Base-by-base conservation (phyloP, 768 basidiomycete genomes). In the Russula olivacea region DNA sequence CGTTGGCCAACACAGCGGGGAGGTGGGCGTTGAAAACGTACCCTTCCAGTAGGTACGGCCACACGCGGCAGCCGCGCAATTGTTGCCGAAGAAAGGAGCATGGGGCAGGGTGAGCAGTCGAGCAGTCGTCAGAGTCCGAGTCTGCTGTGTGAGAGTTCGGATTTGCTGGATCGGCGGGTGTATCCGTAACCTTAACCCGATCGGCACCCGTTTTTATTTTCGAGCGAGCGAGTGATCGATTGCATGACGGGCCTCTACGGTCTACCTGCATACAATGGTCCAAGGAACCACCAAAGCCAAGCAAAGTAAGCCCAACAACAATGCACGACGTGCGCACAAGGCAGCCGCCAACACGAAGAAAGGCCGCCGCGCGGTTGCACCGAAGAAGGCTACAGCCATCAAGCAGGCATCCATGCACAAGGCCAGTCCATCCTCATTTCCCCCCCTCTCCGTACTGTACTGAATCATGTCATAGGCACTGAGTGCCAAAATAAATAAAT, bases 261-360 rank as follows among this genome's bases (percentile, higher is more conserved):
- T 10, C n/a, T 1, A 23, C 8, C 25, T 32, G 34, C 43, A 30
- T 30, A 23, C 30, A 8, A 91, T 94, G 92, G 89, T 84, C 11
- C 93, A 95, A 79, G 92, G 92, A 60, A 85, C 84, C 67, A 84
- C 85, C n/a, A 94, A 93, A 74, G 87, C 87, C n/a, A 77, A 90
- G 9, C 78, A 83, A 65, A 72, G 72, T 17, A 89, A 87, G 72
- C 40, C 63, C 14, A 73, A 83, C 3, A 73, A 83, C 8, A 81
- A 79, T 23, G 73, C 79, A 60, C 79, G 87, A 38, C 84, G 84
- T 55, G 80, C 84, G 1, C 76, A 81, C 34, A 91, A 87, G 71
- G 83, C 86, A 3, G 84, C 85, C 1, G 81, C 88, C 1, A 82
- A 82, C 36, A 76, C 82, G 21, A 93, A 89, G 77, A 95, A 94